These are phyloP conservation scores for Fraxinus baroniana DNA, from an alignment of 305 asterid genomes.

Conservation along the genomic window DNA sequence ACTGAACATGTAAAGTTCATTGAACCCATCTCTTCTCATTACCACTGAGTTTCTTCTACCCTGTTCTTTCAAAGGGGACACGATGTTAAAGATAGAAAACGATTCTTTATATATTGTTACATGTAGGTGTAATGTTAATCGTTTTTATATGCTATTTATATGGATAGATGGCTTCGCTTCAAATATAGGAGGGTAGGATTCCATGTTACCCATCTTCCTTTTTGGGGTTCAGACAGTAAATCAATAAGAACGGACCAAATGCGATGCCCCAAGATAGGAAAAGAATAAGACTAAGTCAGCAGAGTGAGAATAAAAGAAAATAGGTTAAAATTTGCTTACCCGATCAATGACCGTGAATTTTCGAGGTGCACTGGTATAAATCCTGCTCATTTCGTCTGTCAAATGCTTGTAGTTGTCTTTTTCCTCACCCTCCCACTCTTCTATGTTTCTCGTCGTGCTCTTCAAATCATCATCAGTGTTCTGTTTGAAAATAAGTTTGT, in stretches of 20 bases:
- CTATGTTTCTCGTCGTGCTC: constrained; percentile 7
- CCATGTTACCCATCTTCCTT: background rate
- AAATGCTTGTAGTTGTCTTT: constrained; percentile 68
- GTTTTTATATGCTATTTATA: background rate
- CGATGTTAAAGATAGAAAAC: background rate
- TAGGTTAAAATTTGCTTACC: constrained; percentile 30
- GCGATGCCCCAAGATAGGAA: background rate
- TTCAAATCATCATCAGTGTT: constrained; percentile 14
- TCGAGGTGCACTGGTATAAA: constrained; percentile 64
- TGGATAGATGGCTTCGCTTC: background rate
- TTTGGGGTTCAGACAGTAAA: background rate
- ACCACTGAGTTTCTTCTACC: constrained; percentile 77
- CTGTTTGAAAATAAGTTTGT: constrained; percentile 35
- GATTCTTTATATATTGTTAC: too few species aligned
- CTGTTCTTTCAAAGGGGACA: constrained; percentile 33
- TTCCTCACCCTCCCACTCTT: constrained; percentile 58
- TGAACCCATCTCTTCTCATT: constrained; percentile 58
- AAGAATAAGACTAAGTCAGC: background rate
- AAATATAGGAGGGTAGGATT: background rate
- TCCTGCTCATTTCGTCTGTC: constrained; percentile 55
- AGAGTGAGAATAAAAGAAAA: background rate
- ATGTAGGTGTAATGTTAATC: background rate
- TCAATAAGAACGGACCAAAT: background rate
- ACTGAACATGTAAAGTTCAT: constrained; percentile 70
- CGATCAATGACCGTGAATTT: constrained; percentile 70